Evolutionary conservation across 2,329 filamentous ascomycete genomes (phyloP).

Genomic region (Aspergillus niger): DNA sequence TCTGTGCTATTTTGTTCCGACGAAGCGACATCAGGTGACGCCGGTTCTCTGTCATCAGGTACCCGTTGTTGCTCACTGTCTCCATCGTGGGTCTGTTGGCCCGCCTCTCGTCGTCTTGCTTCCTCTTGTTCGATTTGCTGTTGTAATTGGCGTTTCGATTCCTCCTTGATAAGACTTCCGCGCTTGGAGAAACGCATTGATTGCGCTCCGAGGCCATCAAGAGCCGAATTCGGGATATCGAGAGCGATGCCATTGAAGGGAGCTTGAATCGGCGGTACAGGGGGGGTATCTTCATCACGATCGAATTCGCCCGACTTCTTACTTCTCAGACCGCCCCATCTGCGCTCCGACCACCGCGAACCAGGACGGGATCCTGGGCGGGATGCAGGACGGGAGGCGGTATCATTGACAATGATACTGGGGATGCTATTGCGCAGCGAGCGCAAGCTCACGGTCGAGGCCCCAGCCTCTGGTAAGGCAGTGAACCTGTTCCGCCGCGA

Average conservation of each 20-base stretch:
- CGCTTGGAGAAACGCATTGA: constrained; percentile 61
- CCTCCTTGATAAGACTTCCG: constrained; percentile 61
- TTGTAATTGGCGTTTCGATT: constrained; percentile 40
- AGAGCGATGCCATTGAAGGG: constrained; percentile 55
- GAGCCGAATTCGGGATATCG: constrained; percentile 56
- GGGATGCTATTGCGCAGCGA: constrained; percentile 42
- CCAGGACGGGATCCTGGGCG: constrained; percentile 40
- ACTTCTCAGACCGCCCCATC: constrained; percentile 40
- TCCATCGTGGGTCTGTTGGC: constrained; percentile 10
- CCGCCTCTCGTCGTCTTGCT: constrained; percentile 12
- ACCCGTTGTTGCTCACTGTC: constrained; percentile 12
- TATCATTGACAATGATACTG: constrained; percentile 44
- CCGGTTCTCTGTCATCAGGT: constrained; percentile 3
- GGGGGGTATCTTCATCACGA: constrained; percentile 35
- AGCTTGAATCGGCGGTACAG: constrained; percentile 35
- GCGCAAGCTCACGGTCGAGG: constrained; percentile 29
- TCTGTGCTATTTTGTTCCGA: constrained; percentile 20
- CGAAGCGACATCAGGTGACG: constrained; percentile 10
- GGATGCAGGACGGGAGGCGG: constrained; percentile 34
- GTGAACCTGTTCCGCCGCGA: constrained; percentile 19
- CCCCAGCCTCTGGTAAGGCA: constrained; percentile 25
- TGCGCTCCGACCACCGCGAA: constrained; percentile 48
- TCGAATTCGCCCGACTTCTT: constrained; percentile 39
- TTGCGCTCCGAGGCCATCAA: constrained; percentile 55
- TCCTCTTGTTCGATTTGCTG: constrained; percentile 24